Conservation (phyloP, 495 filamentous ascomycete species). For the Lineolata rhizophorae region DNA sequence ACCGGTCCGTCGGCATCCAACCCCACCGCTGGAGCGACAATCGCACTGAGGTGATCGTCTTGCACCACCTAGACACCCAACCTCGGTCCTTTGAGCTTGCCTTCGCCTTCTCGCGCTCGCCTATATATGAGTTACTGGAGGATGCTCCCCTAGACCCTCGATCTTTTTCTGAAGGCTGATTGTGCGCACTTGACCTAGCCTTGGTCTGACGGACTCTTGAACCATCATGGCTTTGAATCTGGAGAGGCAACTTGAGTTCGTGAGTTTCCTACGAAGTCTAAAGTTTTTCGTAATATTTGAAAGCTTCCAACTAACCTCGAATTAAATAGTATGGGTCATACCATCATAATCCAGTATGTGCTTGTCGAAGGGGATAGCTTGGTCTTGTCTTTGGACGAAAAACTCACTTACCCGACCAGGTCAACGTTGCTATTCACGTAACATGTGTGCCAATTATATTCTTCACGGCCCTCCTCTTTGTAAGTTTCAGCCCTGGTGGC, state of each 20-base stretch:
- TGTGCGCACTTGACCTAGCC: too few relatives aligned
- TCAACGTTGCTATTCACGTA: constrained; percentile 79
- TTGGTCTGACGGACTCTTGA: too few relatives aligned
- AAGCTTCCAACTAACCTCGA: constrained; percentile 13
- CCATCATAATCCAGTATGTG: constrained; percentile 56
- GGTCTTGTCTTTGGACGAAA: not conserved
- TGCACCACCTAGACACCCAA: too few relatives aligned
- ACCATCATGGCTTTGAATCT: constrained; percentile 50
- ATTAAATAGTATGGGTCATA: constrained; percentile 74
- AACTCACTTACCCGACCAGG: constrained; percentile 19
- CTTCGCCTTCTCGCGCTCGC: too few relatives aligned
- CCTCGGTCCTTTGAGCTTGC: too few relatives aligned
- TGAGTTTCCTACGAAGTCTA: constrained; percentile 23
- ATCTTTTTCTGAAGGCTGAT: too few relatives aligned
- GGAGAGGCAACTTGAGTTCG: constrained; percentile 59
- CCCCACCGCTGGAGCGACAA: too few relatives aligned
- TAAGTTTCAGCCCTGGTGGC: constrained; percentile 31
- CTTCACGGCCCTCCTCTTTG: constrained; percentile 57
- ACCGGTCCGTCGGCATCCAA: too few relatives aligned
- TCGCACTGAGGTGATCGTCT: too few relatives aligned
- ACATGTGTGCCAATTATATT: constrained; percentile 70
- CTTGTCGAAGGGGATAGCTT: not conserved
- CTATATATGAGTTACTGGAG: too few relatives aligned
- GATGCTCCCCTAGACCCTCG: too few relatives aligned
- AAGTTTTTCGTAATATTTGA: too few relatives aligned